Evolutionary conservation across 75 land plant genomes (phyloP), one percentile per base, ranked within the genome.

Genomic region (Cupressus sempervirens): DNA sequence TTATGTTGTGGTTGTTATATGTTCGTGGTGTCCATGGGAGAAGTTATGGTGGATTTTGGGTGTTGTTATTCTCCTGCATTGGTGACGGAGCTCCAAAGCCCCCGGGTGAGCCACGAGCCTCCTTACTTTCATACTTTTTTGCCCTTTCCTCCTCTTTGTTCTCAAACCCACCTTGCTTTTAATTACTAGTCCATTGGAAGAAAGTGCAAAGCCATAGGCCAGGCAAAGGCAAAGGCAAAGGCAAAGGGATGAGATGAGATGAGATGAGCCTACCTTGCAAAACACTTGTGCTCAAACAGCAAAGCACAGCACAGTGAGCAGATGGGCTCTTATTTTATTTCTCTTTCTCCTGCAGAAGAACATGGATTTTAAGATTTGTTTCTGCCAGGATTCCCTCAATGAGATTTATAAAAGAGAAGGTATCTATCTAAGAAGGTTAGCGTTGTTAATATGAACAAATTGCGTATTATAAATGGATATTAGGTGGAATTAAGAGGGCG

Each of bases 81-180:
- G 74, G 74, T 72, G 74, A 23, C 74, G 35, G 74, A 72, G 74
- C 32, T 30, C 35, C 74, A 72, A 72, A 72, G 74, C 35, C 74
- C 74, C 35, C 74, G 74, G 74, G 36, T 30, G 32, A 72, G 74
- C 14, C 74, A 72, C 35, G 34, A 72, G 74, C 74, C 11, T 72
- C 74, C 74, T 30, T 13, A 32, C 74, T 72, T 72, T 72, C 74
- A 72, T 72, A 13, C 67, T 62, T 62, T 62, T 62, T 62, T 58
- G 0, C 20, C 8, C 26, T 62, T 23, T 62, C 8, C 67, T 62
- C 62, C 23, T 62, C 45, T 43, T 38, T 23, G n/a, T 62, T n/a
- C 9, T 62, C n/a, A 23, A 62, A 23, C 67, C 67, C 67, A 23
- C 1, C 67, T 56, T 20, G 18, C 23, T 16, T 56, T n/a, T n/a